Percentiles rank a stretch among this genome's conserved stretches.
These are phyloP conservation scores for Byssothecium circinans DNA, from an alignment of 2,329 filamentous ascomycete species.

Conservation along the genomic window DNA sequence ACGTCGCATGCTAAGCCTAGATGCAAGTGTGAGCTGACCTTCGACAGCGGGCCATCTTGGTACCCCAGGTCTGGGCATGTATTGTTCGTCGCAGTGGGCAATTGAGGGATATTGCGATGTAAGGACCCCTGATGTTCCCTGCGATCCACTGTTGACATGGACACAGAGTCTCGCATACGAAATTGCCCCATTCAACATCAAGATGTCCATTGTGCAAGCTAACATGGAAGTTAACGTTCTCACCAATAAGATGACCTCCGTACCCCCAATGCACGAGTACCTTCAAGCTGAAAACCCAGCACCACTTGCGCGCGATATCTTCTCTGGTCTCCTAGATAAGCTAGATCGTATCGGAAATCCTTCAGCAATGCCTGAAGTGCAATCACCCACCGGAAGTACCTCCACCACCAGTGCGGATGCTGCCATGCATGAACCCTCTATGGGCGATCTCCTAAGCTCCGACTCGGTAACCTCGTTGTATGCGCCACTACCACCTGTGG, in stretches of 20 bases:
- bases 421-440: conserved; percentile 35
- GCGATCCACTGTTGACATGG: conserved; percentile 8
- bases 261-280: conserved; percentile 73
- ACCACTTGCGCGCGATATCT: conserved; percentile 79
- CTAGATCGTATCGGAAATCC: conserved; percentile 62
- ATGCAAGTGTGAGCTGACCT: conserved; percentile 13
- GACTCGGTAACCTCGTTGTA: conserved; percentile 67
- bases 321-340: conserved; percentile 76
- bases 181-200: conserved; percentile 92
- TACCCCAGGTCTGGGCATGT: conserved; percentile 86
- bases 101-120: conserved; percentile 94
- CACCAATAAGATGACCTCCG: conserved; percentile 83
- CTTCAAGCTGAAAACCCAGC: conserved; percentile 71
- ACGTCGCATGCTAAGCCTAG: no score
- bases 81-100: conserved; percentile 91
- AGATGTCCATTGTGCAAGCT: conserved; percentile 92
- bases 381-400: conserved; percentile 31
- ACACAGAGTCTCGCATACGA: conserved; percentile 80
- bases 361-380: conserved; percentile 34
- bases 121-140: neutral
- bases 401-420: conserved; percentile 33
- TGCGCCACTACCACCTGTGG: conserved; percentile 66
- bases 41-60: conserved; percentile 76
- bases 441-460: conserved; percentile 51
- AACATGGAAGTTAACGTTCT: conserved; percentile 89